Evolutionary conservation across 805 yeast species (phyloP), one percentile per base, ranked within the genome.

Genomic region (Cyberlindnera sargentensis): DNA sequence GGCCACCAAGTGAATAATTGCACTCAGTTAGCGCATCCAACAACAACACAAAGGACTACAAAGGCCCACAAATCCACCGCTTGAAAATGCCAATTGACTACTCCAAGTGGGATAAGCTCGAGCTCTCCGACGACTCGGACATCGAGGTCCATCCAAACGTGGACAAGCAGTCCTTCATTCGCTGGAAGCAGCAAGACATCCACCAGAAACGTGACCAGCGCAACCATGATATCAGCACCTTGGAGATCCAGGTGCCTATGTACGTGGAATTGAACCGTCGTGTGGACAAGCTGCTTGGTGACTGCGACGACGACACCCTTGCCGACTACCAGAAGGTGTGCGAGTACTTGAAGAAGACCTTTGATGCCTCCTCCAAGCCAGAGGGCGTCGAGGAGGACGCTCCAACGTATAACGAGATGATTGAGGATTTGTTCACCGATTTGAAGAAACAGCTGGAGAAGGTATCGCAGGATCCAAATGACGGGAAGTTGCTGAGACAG

Each of bases 61-160:
- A 15, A 15, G 20, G 20, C 20, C 20, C 20, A 15, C 20, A 15
- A 15, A 15, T 15, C 20, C 20, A 15, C 20, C 31, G 31, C 8
- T 29, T 8, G 31, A 43, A 26, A 26, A 86, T 85, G 95, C 80
- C 86, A 30, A 80, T 93, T 51, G 99, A 93, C 63, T 93, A 93
- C 66, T 88, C 96, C 8, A 93, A 91, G 62, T 93, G 99, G 98
- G 99, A 93, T 65, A 87, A 88, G 61, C 78, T 93, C 46, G 99
- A 93, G 63, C 69, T 93, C 34, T 87, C 96, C 23, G 99, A 93
- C 62, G 99, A 93, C 64, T 88, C 96, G 7, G 99, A 93, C 57
- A 71, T 93, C 39, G 99, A 93, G 58, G 98, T 91, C 11, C 99
- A 93, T 61, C 99, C 98, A 47, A 93, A 93, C 60, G 99, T 93